A percentile compares a stretch with the other conserved stretches of the same genome.
phyloP scores from a whole-genome alignment of 129 eudicot genomes.

The Chrysanthemum seticuspe region DNA sequence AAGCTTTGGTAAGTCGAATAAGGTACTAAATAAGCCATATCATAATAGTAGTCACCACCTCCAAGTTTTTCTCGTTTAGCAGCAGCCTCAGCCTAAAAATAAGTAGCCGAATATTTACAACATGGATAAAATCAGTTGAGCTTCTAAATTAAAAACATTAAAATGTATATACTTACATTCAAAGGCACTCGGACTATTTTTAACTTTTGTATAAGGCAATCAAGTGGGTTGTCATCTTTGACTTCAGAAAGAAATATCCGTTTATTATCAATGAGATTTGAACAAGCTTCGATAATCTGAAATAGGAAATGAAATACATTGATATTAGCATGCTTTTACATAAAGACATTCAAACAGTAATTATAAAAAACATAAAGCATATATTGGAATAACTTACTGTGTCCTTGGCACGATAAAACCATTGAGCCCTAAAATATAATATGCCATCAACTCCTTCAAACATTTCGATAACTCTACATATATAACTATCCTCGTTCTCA shows the following conservation, averaged over 20 bases:
- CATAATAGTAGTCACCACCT: conserved; percentile 53
- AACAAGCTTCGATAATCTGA: background rate
- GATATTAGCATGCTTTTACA: too few species aligned
- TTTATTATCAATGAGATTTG: conserved; percentile 46
- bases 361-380: background rate
- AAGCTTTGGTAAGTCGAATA: conserved; percentile 53
- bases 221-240: conserved; percentile 75
- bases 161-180: conserved; percentile 40
- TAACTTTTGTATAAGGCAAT: conserved; percentile 60
- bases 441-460: conserved; percentile 63
- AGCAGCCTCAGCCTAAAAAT: conserved; percentile 40
- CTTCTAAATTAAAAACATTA: background rate
- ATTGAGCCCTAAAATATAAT: conserved; percentile 27
- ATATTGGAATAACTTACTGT: conserved; percentile 45
- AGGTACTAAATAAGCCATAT: conserved; percentile 60
- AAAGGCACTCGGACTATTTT: conserved; percentile 44
- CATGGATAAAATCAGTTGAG: background rate
- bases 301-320: too few species aligned
- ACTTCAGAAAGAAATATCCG: conserved; percentile 67
- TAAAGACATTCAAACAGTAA: too few species aligned
- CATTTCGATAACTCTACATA: conserved; percentile 69
- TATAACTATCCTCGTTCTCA: conserved; percentile 45
- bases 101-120: conserved; percentile 31
- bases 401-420: conserved; percentile 26
- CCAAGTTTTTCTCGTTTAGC: conserved; percentile 9